Base-by-base conservation (phyloP, 805 yeast species). In the Kazachstania viticola region DNA sequence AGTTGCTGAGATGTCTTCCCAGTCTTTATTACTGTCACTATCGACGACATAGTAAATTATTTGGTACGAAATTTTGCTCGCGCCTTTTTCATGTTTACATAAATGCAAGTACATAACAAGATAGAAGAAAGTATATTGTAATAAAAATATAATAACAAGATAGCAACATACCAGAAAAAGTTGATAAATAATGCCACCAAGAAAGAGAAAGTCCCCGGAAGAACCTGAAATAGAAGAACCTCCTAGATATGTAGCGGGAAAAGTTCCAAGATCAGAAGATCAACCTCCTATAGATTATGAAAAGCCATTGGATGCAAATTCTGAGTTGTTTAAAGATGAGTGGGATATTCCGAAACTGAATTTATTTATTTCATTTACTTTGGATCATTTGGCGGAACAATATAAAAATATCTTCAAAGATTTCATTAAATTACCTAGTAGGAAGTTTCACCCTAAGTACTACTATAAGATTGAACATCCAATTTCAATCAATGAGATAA, bases 361-460 rank as follows among this genome's bases (percentile, higher is more conserved):
- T 29, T 28, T 41, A 6, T 51, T 52, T 32, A 46, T 52, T 14
- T 40, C 46, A n/a, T 51, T 42, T 28, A 48, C 54, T 4, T 30
- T 56, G 13, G 55, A 54, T 32, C 40, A 42, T 13, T 39, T 54
- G 28, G 37, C 44, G 4, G 56, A 55, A 14, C 37, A 46, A 12
- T 48, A 52, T 35, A 43, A 42, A 26, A 34, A 32, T n/a, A 36
- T 54, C 22, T 56, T 56, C 30, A 57, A 66, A 41, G 71, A 73
- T 53, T 84, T 85, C 56, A 52, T 75, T 39, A 75, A 72, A 42
- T 63, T 84, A 24, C 95, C 95, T 6, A 68, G 79, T 17, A 72
- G 75, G 42, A 75, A 77, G 49, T 56, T 71, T 28, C 83, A 80
- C 48, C 85, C 95, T 0, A 93, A 83, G 49, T 85, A 84, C 53